Conservation (phyloP, 306 rosid genomes). For the Cucurbita moschata region DNA sequence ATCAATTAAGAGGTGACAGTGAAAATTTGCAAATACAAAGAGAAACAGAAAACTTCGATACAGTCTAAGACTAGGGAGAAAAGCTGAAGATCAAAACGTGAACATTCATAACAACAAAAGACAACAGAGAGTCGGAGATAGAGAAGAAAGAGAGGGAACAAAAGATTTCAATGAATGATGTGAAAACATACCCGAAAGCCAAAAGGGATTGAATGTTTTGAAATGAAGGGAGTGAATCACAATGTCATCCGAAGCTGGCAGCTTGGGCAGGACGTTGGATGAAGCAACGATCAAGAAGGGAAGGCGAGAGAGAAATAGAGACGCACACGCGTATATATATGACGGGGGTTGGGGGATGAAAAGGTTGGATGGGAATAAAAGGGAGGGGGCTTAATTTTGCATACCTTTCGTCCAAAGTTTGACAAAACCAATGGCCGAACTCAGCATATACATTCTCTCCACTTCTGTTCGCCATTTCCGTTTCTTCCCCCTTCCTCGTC, state of each 20-base stretch:
- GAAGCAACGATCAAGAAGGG: neutral
- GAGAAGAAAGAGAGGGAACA: no score
- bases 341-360: neutral
- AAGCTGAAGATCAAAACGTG: neutral
- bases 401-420: neutral
- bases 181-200: neutral
- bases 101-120: neutral
- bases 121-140: neutral
- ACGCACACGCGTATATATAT: no score
- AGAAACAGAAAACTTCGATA: neutral
- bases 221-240: neutral
- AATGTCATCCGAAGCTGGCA: neutral
- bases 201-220: neutral
- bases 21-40: neutral
- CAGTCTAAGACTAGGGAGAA: neutral
- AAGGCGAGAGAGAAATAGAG: neutral
- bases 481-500: neutral
- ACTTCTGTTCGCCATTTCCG: neutral
- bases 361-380: neutral
- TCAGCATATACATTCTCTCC: neutral
- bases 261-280: neutral
- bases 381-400: neutral
- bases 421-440: slow-evolving; percentile 2
- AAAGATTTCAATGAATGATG: neutral
- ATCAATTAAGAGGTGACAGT: neutral